Conservation (phyloP, 352 stramenopile genomes). For the Globisporangium cylindrosporum region DNA sequence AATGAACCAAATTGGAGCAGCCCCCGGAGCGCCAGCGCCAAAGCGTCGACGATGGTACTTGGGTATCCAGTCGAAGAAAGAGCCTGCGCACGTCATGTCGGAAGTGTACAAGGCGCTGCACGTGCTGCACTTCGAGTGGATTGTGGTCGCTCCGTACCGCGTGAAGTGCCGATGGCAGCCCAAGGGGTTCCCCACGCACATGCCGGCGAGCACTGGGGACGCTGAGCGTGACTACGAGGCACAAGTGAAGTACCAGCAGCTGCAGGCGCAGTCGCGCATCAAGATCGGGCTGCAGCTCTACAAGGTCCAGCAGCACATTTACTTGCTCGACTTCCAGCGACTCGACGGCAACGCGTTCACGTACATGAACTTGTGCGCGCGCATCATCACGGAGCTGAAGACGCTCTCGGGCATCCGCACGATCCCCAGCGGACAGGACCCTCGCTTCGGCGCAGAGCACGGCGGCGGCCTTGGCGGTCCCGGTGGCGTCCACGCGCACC, state of each 20-base stretch:
- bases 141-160: slow-evolving; percentile 94
- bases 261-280: slow-evolving; percentile 57
- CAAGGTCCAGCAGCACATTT: slow-evolving; percentile 98
- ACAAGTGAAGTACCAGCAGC: slow-evolving; percentile 30
- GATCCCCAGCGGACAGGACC: slow-evolving; percentile 44
- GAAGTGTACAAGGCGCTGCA: slow-evolving; percentile 99
- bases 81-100: slow-evolving; percentile 99
- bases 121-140: slow-evolving; percentile 97
- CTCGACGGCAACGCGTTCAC: slow-evolving; percentile 96
- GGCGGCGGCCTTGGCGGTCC: slow-evolving; percentile 33
- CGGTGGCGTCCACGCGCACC: slow-evolving; percentile 23
- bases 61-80: slow-evolving; percentile 99
- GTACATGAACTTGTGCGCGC: slow-evolving; percentile 99
- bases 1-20: slow-evolving; percentile 3
- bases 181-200: slow-evolving; percentile 22
- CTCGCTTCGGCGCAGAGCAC: slow-evolving; percentile 45
- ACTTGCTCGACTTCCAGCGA: slow-evolving; percentile 98
- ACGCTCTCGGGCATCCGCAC: slow-evolving; percentile 86
- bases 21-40: slow-evolving; percentile 27
- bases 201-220: slow-evolving; percentile 9
- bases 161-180: slow-evolving; percentile 97
- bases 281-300: slow-evolving; percentile 97
- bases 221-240: slow-evolving; percentile 25
- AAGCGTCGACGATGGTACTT: slow-evolving; percentile 96
- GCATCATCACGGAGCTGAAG: slow-evolving; percentile 99